phyloP scores from a whole-genome alignment of 352 stramenopile genomes.

The Thalassiosira livingstoniorum region DNA sequence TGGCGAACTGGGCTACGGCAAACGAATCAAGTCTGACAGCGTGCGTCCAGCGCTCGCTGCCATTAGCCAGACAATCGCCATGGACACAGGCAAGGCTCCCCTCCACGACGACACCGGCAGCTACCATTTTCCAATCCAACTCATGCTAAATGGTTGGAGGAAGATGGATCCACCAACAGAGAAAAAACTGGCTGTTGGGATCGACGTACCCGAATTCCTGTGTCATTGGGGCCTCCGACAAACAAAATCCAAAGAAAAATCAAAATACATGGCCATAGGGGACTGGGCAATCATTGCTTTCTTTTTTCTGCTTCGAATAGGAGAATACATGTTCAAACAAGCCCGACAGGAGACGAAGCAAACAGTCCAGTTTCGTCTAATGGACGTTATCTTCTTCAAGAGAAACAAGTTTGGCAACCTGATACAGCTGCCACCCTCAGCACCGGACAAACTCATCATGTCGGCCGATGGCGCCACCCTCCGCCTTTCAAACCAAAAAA shows the following conservation, averaged over 20 bases:
- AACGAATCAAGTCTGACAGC: background rate
- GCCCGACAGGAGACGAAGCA: constrained; percentile 6
- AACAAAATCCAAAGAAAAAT: background rate
- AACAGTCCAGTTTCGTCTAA: constrained; percentile 5
- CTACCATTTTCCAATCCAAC: background rate
- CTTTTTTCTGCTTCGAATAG: constrained; percentile 36
- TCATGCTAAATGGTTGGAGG: constrained; percentile 3
- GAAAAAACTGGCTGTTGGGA: constrained; percentile 24
- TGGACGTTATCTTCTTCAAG: constrained; percentile 29
- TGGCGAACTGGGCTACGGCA: constrained; percentile 13
- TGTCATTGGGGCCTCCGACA: background rate
- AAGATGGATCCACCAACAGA: constrained; percentile 24
- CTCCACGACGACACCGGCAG: background rate
- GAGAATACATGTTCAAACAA: constrained; percentile 34
- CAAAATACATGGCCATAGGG: constrained; percentile 13
- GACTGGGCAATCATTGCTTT: constrained; percentile 16
- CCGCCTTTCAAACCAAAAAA: constrained; percentile 9
- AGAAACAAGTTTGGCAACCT: background rate
- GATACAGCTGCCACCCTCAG: no score
- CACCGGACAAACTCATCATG: background rate
- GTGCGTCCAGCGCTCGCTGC: constrained; percentile 5
- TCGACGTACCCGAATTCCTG: constrained; percentile 15
- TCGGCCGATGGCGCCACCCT: background rate
- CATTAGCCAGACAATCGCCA: constrained; percentile 34
- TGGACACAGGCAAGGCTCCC: constrained; percentile 11